Conservation (phyloP, 106 monocot genomes). For the Chionographis japonica region DNA sequence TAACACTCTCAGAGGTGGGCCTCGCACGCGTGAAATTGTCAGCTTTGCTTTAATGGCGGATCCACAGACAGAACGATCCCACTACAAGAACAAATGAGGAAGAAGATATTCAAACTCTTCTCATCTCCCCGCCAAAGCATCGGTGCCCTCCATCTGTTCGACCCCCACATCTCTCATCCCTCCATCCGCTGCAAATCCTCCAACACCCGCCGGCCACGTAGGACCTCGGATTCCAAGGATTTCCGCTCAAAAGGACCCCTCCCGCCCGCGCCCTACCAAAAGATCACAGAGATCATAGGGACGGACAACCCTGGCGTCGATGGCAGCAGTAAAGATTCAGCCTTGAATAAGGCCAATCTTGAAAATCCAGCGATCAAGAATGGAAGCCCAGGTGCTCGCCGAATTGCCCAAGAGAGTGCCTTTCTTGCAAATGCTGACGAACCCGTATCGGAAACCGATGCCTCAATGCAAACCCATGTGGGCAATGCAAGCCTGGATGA, state of each 20-base stretch:
- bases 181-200: slow-evolving; percentile 17
- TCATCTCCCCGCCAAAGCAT: not conserved
- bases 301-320: not conserved
- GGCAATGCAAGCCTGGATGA: slow-evolving; percentile 20
- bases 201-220: not conserved
- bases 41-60: too few species aligned
- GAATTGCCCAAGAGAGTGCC: slow-evolving; percentile 27
- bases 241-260: not conserved
- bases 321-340: not conserved
- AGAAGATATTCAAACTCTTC: not conserved
- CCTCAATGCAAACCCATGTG: not conserved
- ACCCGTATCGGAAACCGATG: too few species aligned
- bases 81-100: not conserved
- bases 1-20: not conserved
- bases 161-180: slow-evolving; percentile 1
- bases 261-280: slow-evolving; percentile 2
- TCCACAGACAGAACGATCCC: not conserved
- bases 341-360: not conserved
- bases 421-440: not conserved
- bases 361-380: not conserved
- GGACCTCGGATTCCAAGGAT: not conserved
- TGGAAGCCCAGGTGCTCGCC: slow-evolving; percentile 30
- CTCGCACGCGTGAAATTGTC: too few species aligned
- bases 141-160: not conserved
- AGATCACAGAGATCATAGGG: slow-evolving; percentile 14